Percentiles rank a stretch among this genome's conserved stretches.
These are phyloP conservation scores for Trichoderma arundinaceum DNA, from an alignment of 2,329 filamentous ascomycete species.

Conservation along the genomic window DNA sequence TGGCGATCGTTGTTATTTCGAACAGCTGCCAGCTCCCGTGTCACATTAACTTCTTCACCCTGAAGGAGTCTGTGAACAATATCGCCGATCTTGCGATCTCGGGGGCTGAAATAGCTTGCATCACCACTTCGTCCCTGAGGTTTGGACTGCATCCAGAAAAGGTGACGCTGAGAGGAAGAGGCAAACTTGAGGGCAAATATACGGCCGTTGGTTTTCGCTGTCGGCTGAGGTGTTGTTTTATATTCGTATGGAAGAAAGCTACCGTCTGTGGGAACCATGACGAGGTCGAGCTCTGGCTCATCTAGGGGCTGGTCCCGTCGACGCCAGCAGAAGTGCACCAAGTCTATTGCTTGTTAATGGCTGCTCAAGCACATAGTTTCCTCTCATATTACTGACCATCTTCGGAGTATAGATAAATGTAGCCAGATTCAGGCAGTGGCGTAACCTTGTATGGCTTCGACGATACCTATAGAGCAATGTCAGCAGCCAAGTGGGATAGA, in stretches of 20 bases:
- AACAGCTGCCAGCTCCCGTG: constrained; percentile 71
- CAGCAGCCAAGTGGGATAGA: constrained; percentile 33
- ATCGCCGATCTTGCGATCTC: constrained; percentile 85
- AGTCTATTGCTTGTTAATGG: constrained; percentile 57
- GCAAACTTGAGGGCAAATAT: constrained; percentile 93
- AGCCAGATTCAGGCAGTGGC: constrained; percentile 75
- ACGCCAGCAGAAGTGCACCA: constrained; percentile 97
- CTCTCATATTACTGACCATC: constrained; percentile 65
- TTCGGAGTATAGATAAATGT: constrained; percentile 90
- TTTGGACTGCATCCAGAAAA: constrained; percentile 97
- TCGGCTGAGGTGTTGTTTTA: constrained; percentile 59
- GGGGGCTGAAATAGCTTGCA: constrained; percentile 78
- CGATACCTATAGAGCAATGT: constrained; percentile 44
- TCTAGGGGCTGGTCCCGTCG: constrained; percentile 73
- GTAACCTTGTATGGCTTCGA: constrained; percentile 73
- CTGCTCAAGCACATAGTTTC: not conserved
- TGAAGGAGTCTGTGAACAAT: constrained; percentile 85
- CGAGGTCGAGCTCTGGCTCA: constrained; percentile 81
- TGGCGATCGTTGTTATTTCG: constrained; percentile 55
- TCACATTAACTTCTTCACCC: constrained; percentile 85
- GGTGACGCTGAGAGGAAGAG: constrained; percentile 86
- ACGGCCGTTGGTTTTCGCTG: constrained; percentile 78
- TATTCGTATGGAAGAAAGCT: constrained; percentile 82
- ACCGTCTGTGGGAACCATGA: constrained; percentile 91
- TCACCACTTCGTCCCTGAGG: constrained; percentile 73